phyloP scores from a whole-genome alignment of 108 stramenopile genomes.

The Cyclotella choctawhatcheeana region DNA sequence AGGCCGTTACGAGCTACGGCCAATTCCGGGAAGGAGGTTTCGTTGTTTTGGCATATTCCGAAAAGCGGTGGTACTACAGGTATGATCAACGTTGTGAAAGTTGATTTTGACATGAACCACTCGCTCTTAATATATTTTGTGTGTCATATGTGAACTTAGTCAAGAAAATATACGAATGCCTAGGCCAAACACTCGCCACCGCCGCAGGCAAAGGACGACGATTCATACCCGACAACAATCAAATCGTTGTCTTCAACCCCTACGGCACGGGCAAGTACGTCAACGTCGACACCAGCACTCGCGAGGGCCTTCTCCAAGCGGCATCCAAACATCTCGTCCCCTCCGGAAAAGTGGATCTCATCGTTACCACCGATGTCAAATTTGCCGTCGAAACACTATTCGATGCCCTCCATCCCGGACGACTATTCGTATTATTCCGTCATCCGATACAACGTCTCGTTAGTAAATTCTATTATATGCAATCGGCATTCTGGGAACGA shows the following conservation, averaged over 20 bases:
- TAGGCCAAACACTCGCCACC: conserved; percentile 9
- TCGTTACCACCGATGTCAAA: conserved; percentile 33
- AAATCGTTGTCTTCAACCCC: conserved; percentile 31
- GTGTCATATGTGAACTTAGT: background rate
- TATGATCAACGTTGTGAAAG: background rate
- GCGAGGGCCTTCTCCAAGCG: conserved; percentile 28
- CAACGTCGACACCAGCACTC: conserved; percentile 48
- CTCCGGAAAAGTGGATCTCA: conserved; percentile 23
- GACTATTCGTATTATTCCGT: conserved; percentile 52
- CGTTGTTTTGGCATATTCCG: conserved; percentile 7
- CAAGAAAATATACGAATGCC: conserved; percentile 5
- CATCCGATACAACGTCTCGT: conserved; percentile 58
- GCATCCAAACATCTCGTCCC: conserved; percentile 34
- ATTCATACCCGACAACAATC: conserved; percentile 9
- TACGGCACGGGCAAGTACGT: conserved; percentile 26
- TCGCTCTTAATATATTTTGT: too few species aligned
- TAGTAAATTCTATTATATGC: conserved; percentile 61
- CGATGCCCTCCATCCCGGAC: conserved; percentile 30
- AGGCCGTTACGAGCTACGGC: background rate
- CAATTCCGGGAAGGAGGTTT: conserved; percentile 3
- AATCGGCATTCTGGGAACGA: conserved; percentile 57
- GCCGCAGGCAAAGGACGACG: background rate
- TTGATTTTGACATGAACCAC: background rate
- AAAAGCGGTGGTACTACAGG: conserved; percentile 6
- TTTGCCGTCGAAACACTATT: conserved; percentile 41